These are phyloP conservation scores for Dendrobium huoshanense DNA, from an alignment of 106 monocot genomes.

Conservation along the genomic window DNA sequence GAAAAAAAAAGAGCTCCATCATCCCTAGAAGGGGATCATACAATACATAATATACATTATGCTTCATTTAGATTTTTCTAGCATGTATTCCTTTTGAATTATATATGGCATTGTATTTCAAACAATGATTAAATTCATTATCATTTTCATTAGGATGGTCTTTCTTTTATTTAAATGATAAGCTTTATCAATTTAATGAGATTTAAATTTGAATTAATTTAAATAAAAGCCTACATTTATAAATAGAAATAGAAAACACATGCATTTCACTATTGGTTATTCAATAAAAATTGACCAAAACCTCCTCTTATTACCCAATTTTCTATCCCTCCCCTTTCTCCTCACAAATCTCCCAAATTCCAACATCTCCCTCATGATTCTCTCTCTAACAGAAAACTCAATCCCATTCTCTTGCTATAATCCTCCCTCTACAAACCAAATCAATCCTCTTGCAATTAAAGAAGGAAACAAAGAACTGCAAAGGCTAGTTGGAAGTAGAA, in stretches of 20 bases:
- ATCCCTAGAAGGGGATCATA: no score
- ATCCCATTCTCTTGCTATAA: background rate
- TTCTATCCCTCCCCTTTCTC: no score
- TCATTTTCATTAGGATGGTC: no score
- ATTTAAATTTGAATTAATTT: background rate
- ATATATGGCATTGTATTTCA: no score
- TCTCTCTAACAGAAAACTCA: background rate
- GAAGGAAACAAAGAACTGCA: background rate
- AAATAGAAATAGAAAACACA: background rate
- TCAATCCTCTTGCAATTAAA: background rate
- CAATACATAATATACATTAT: no score
- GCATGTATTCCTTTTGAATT: no score
- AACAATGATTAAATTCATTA: no score
- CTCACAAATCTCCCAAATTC: no score
- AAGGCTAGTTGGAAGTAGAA: background rate
- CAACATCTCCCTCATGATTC: background rate
- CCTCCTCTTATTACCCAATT: background rate
- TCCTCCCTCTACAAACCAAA: background rate
- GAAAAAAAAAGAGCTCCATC: no score
- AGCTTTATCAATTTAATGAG: no score
- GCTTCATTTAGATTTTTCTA: no score
- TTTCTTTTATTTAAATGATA: no score
- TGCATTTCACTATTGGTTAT: background rate
- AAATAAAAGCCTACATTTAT: background rate
- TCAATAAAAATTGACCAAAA: background rate